A percentile compares a stretch with the other conserved stretches of the same genome.
These are phyloP conservation scores for Jatropha podagrica DNA, from an alignment of 441 rosid genomes.

Conservation along the genomic window DNA sequence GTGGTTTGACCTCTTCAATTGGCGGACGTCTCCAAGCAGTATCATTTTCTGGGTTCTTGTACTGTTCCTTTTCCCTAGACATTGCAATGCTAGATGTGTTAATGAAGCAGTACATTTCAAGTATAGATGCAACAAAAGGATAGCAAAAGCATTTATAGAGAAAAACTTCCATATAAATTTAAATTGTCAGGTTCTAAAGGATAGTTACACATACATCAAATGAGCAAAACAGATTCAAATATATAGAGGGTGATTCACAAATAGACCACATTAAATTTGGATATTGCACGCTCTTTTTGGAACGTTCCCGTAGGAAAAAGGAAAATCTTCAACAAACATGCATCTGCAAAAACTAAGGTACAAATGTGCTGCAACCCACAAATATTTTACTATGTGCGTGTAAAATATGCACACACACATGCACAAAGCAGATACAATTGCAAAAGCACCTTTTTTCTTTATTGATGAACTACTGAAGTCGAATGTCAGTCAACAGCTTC, in stretches of 20 bases:
- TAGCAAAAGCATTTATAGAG: neutral
- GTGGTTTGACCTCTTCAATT: conserved; percentile 72
- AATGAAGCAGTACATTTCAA: conserved; percentile 13
- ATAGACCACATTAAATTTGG: conserved; percentile 1
- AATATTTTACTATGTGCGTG: neutral
- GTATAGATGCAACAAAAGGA: conserved; percentile 1
- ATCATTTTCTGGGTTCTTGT: conserved; percentile 59
- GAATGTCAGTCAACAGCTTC: neutral
- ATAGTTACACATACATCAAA: neutral
- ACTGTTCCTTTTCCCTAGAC: conserved; percentile 79
- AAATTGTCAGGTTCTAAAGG: neutral
- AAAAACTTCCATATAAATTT: neutral
- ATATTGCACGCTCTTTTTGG: neutral
- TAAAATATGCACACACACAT: neutral
- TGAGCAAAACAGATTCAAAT: neutral
- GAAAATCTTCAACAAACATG: neutral
- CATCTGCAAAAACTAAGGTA: neutral
- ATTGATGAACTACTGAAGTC: neutral
- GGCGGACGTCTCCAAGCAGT: conserved; percentile 75
- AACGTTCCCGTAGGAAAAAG: neutral
- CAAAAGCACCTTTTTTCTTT: neutral
- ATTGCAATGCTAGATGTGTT: conserved; percentile 23
- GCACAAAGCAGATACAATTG: neutral
- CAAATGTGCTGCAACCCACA: neutral
- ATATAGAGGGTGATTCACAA: neutral